phyloP scores from a whole-genome alignment of 345 rosid genomes.

The Salix koriyanagi region DNA sequence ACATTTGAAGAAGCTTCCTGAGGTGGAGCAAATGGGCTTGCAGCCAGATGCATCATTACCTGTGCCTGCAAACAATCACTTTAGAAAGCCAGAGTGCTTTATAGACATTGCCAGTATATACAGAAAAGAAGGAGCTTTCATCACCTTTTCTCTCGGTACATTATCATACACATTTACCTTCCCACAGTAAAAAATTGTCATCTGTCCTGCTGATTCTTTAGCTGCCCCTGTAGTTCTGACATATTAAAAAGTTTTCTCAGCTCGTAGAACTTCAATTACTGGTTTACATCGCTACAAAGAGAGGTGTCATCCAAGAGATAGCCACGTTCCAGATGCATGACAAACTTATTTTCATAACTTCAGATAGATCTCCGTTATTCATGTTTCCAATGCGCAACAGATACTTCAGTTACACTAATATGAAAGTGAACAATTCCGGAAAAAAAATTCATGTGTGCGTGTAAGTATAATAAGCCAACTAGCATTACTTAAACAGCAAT shows the following conservation, averaged over 20 bases:
- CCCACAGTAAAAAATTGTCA: constrained; percentile 43
- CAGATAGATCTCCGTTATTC: constrained; percentile 1
- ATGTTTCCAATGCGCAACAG: neutral
- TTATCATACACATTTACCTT: constrained; percentile 41
- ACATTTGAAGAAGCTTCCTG: constrained; percentile 22
- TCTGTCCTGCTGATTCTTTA: constrained; percentile 29
- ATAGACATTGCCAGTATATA: neutral
- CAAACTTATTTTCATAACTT: neutral
- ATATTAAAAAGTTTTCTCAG: constrained; percentile 14
- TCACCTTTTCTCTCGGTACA: constrained; percentile 36
- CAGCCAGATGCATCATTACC: constrained; percentile 40
- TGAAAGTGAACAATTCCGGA: neutral
- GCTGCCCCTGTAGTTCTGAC: constrained; percentile 21
- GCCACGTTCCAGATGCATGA: neutral
- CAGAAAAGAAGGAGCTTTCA: neutral
- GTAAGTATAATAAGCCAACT: neutral
- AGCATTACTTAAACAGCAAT: neutral
- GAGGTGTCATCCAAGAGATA: neutral
- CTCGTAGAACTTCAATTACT: constrained; percentile 13
- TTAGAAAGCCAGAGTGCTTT: constrained; percentile 2
- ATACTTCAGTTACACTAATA: neutral
- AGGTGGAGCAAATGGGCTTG: constrained; percentile 21
- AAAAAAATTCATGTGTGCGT: neutral
- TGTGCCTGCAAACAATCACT: constrained; percentile 32
- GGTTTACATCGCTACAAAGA: neutral